These are phyloP conservation scores for Coemansia sp. DNA, from an alignment of 192 early-diverging fungal genomes.

Conservation along the genomic window DNA sequence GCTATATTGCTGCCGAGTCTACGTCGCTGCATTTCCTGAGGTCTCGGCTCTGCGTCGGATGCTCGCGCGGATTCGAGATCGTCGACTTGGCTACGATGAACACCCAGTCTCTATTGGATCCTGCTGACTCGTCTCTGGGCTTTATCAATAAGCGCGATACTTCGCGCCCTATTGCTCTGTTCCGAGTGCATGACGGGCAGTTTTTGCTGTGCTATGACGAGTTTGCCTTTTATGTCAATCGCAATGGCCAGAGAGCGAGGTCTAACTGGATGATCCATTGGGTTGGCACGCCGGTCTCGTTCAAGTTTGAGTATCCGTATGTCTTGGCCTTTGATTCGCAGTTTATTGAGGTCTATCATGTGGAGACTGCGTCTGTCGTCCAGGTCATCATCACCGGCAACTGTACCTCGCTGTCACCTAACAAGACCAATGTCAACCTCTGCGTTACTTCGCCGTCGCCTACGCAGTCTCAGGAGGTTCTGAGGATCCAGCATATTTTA, in stretches of 20 bases:
- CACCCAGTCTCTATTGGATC: slow-evolving; percentile 86
- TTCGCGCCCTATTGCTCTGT: slow-evolving; percentile 78
- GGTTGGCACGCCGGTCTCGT: slow-evolving; percentile 83
- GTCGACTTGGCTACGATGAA: slow-evolving; percentile 81
- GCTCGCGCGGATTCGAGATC: slow-evolving; percentile 90
- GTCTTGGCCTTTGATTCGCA: slow-evolving; percentile 85
- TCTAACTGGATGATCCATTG: slow-evolving; percentile 81
- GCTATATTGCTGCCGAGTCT: slow-evolving; percentile 90
- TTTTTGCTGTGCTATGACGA: slow-evolving; percentile 94
- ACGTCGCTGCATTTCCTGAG: slow-evolving; percentile 82
- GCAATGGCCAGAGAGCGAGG: slow-evolving; percentile 72
- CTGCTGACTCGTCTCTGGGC: slow-evolving; percentile 71
- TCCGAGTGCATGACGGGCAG: slow-evolving; percentile 70
- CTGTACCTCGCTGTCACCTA: slow-evolving; percentile 45
- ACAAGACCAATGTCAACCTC: slow-evolving; percentile 40
- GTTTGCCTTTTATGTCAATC: slow-evolving; percentile 90
- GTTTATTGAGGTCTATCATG: slow-evolving; percentile 87
- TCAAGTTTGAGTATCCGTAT: slow-evolving; percentile 79
- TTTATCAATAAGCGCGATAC: slow-evolving; percentile 80
- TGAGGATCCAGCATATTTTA: slow-evolving; percentile 45
- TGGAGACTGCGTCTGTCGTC: slow-evolving; percentile 68
- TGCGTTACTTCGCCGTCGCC: slow-evolving; percentile 47
- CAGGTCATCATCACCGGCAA: slow-evolving; percentile 65
- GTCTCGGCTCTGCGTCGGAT: slow-evolving; percentile 85
- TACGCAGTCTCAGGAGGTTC: slow-evolving; percentile 43